Evolutionary conservation across 345 rosid species (phyloP).

Genomic region (Bruguiera parviflora): DNA sequence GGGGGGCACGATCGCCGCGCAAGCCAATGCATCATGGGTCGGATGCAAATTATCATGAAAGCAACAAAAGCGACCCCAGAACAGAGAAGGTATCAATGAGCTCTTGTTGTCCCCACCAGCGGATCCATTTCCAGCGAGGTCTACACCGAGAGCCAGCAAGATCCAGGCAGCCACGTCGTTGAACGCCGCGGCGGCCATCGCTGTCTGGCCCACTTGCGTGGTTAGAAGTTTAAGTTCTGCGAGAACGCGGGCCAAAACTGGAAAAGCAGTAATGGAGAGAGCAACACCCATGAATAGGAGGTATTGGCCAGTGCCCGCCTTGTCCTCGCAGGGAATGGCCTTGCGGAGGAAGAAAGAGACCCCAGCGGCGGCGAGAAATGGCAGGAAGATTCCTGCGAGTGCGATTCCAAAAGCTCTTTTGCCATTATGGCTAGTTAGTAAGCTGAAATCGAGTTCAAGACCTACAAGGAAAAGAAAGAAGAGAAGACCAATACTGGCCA

Average conservation of each 20-base stretch:
- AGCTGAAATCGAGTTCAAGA: conserved; percentile 61
- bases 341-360: conserved; percentile 52
- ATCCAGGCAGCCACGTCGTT: conserved; percentile 88
- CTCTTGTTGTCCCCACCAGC: conserved; percentile 5
- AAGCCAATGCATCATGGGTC: conserved; percentile 27
- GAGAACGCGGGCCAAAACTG: conserved; percentile 76
- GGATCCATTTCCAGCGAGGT: conserved; percentile 39
- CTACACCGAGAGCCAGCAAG: conserved; percentile 68
- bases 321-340: conserved; percentile 35
- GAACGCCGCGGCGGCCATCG: conserved; percentile 89
- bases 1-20: conserved; percentile 15
- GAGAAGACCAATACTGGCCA: conserved; percentile 72
- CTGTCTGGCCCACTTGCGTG: conserved; percentile 60
- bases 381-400: conserved; percentile 57
- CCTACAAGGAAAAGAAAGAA: conserved; percentile 86
- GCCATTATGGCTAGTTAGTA: conserved; percentile 50
- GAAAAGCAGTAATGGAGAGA: conserved; percentile 90
- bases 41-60: conserved; percentile 26
- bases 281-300: conserved; percentile 76
- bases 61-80: conserved; percentile 44
- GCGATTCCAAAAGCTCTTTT: conserved; percentile 64
- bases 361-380: conserved; percentile 57
- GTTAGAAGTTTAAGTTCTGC: conserved; percentile 81
- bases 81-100: conserved; percentile 41
- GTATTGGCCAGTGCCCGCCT: conserved; percentile 54